Conservation (phyloP, 306 rosid genomes). For the peach (Prunus persica) region DNA sequence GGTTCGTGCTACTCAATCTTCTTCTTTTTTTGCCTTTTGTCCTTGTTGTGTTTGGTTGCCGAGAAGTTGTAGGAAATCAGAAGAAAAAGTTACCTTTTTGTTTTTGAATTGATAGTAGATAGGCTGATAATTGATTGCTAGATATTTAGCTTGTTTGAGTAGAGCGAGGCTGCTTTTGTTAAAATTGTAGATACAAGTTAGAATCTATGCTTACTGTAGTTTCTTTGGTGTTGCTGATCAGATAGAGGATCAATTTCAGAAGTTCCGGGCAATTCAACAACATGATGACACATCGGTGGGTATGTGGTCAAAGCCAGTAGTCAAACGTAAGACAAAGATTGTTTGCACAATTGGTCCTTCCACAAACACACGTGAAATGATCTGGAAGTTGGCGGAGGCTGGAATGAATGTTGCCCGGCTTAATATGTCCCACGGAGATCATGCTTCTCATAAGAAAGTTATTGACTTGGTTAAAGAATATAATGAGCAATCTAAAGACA, state of each 20-base stretch:
- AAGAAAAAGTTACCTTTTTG: not conserved
- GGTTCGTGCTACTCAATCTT: slow-evolving; percentile 37
- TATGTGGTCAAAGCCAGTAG: slow-evolving; percentile 80
- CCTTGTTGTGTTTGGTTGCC: slow-evolving; percentile 6
- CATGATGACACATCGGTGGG: slow-evolving; percentile 55
- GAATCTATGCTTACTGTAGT: not conserved
- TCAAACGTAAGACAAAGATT: slow-evolving; percentile 91
- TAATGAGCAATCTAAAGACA: slow-evolving; percentile 70
- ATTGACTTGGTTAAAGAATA: slow-evolving; percentile 93
- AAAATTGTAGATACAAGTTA: not conserved
- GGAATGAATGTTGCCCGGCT: slow-evolving; percentile 98
- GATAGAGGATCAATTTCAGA: slow-evolving; percentile 59
- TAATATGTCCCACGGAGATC: slow-evolving; percentile 99
- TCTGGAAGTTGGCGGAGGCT: slow-evolving; percentile 96
- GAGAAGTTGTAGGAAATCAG: not conserved
- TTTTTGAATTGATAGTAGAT: not conserved
- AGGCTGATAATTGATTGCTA: not conserved
- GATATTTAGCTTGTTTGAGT: not conserved
- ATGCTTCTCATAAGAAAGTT: slow-evolving; percentile 92
- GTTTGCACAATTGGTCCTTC: slow-evolving; percentile 99
- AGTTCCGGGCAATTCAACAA: slow-evolving; percentile 52
- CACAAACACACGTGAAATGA: slow-evolving; percentile 84
- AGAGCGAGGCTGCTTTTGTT: not conserved
- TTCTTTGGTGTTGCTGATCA: slow-evolving; percentile 17
- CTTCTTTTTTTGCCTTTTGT: not conserved